These are phyloP conservation scores for Sporothrix dimorphospora DNA, from an alignment of 2,329 filamentous ascomycete genomes.

Conservation along the genomic window DNA sequence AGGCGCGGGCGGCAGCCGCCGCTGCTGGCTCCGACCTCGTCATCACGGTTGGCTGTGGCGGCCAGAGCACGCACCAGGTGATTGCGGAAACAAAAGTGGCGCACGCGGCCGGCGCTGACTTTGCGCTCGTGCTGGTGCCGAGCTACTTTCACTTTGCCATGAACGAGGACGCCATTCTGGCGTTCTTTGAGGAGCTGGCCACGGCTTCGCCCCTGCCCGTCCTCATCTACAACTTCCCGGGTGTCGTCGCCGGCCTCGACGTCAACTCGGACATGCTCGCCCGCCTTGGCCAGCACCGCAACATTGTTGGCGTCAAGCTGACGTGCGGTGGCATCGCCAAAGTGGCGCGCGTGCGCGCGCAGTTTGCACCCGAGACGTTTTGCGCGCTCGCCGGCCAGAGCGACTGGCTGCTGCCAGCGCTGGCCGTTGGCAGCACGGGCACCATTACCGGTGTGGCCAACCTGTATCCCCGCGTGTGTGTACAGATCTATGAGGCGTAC, in stretches of 20 bases:
- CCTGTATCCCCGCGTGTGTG: slow-evolving; percentile 57
- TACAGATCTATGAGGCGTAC: slow-evolving; percentile 54
- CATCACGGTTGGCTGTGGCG: slow-evolving; percentile 68
- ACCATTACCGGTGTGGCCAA: slow-evolving; percentile 64
- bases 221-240: slow-evolving; percentile 74
- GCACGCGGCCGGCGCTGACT: slow-evolving; percentile 66
- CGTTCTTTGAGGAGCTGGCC: slow-evolving; percentile 67
- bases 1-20: slow-evolving; percentile 64
- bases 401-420: slow-evolving; percentile 66
- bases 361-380: slow-evolving; percentile 58
- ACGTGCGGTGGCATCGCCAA: slow-evolving; percentile 74
- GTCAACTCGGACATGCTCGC: slow-evolving; percentile 68
- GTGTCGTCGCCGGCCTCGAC: slow-evolving; percentile 67
- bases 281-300: slow-evolving; percentile 59
- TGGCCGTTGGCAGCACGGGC: slow-evolving; percentile 60
- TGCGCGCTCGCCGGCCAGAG: slow-evolving; percentile 70
- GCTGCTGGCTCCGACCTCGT: slow-evolving; percentile 59
- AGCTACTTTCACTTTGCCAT: slow-evolving; percentile 71
- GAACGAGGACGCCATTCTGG: slow-evolving; percentile 59
- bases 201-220: slow-evolving; percentile 63
- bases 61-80: slow-evolving; percentile 67
- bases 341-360: slow-evolving; percentile 58
- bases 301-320: slow-evolving; percentile 71
- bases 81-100: slow-evolving; percentile 67
- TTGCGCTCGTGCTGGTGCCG: slow-evolving; percentile 69